Evolutionary conservation across 2,329 filamentous ascomycete genomes (phyloP).

Genomic region (Monascus ruber): DNA sequence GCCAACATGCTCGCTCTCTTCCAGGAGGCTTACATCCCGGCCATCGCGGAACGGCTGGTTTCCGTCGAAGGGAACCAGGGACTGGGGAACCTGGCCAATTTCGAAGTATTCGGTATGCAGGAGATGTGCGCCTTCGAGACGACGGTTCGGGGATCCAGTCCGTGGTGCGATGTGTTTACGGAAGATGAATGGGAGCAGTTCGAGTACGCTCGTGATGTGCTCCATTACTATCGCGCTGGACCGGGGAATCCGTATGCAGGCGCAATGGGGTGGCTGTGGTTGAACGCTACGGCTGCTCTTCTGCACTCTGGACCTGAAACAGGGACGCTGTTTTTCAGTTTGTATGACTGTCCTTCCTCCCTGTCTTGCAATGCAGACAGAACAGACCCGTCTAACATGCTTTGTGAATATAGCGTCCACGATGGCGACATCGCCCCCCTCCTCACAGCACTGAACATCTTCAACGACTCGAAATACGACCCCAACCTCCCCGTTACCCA

Average conservation of each 20-base stretch:
- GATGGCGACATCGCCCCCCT: conserved; percentile 49
- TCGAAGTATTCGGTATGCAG: conserved; percentile 49
- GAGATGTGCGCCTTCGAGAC: conserved; percentile 52
- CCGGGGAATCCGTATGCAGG: conserved; percentile 44
- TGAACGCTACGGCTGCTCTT: conserved; percentile 45
- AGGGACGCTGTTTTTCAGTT: conserved; percentile 46
- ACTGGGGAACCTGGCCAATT: conserved; percentile 33
- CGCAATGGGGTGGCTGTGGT: conserved; percentile 47
- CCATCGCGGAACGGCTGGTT: conserved; percentile 35
- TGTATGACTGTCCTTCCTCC: conserved; percentile 22
- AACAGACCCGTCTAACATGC: neutral
- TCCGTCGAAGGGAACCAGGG: conserved; percentile 10
- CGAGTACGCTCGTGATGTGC: conserved; percentile 47
- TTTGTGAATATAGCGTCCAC: conserved; percentile 32
- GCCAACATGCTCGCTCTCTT: conserved; percentile 37
- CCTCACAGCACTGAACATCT: conserved; percentile 41
- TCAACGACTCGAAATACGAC: conserved; percentile 27
- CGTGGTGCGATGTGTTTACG: conserved; percentile 48
- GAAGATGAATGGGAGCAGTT: conserved; percentile 43
- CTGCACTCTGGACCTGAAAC: conserved; percentile 33
- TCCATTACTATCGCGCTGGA: conserved; percentile 49
- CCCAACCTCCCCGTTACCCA: conserved; percentile 37
- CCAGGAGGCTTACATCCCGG: conserved; percentile 36
- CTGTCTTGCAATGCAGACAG: neutral
- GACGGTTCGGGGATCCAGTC: conserved; percentile 40